Evolutionary conservation across 306 rosid species (phyloP), one percentile per base, ranked within the genome.

Genomic region (Sophora flavescens): DNA sequence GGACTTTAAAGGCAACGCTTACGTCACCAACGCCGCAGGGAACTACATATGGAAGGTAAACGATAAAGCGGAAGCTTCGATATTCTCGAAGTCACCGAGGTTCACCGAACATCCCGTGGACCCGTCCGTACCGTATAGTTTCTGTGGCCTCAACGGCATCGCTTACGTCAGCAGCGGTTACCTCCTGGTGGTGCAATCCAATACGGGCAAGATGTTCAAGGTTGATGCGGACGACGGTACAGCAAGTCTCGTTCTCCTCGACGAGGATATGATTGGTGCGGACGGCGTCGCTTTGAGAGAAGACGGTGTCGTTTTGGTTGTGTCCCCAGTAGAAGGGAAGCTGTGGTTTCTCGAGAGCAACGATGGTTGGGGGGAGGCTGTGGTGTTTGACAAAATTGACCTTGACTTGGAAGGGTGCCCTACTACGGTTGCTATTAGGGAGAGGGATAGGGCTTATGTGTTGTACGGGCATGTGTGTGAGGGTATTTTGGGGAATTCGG

Each of bases 31-130:
- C 83, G 50, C 96, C 0, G 85, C 14, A 1, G 88, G 78, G 2
- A 91, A 94, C 77, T 81, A 53, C 85, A 90, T 94, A 79, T 91
- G 98, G 97, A 91, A 90, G 41, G 94, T 94, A 7, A 87, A 87
- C 76, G 12, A 6, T 0, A 12, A 53, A 26, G 93, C 95, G 9
- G 87, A 86, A 35, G 85, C 96, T n/a, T 80, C 84, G 32, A 85
- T 94, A 72, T 83, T 91, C 48, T 94, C 97, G 5, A 82, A 66
- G 5, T 94, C 96, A 0, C 28, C 73, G 54, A 51, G 13, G 33
- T 91, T 74, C 94, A 84, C 85, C 0, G 84, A 84, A 0, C 63
- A 86, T 11, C 79, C 89, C 0, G 87, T 78, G 80, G 86, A 68
- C 63, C 75, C 35, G 3, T 78, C 67, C 18, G 0, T 83, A 32